Percentiles rank a stretch among this genome's conserved stretches.
Conservation (phyloP, 2,329 filamentous ascomycete species). For the Exophiala dermatitidis region DNA sequence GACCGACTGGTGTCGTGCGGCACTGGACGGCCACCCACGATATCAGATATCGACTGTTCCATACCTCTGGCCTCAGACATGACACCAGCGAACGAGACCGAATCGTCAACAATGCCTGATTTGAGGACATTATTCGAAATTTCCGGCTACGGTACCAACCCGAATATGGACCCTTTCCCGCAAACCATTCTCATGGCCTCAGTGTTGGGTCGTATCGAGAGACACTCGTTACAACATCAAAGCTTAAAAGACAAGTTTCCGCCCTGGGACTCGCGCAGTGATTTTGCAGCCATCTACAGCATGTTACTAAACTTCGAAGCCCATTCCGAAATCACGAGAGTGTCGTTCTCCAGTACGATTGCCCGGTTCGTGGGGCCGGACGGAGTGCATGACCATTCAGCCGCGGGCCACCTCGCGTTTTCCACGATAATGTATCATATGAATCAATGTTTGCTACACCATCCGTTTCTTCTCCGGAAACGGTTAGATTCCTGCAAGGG, state of each 20-base stretch:
- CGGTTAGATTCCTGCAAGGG: conserved; percentile 27
- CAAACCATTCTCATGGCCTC: conserved; percentile 32
- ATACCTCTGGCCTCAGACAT: conserved; percentile 29
- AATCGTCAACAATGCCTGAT: conserved; percentile 23
- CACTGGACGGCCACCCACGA: conserved; percentile 13
- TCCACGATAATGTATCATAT: conserved; percentile 33
- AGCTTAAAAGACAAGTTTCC: conserved; percentile 25
- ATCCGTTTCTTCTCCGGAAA: conserved; percentile 32
- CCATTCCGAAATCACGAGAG: conserved; percentile 27
- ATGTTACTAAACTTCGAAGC: conserved; percentile 31
- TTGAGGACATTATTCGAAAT: conserved; percentile 20
- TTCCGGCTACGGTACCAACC: neutral
- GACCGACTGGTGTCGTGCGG: conserved; percentile 31
- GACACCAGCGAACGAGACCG: neutral
- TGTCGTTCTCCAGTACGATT: conserved; percentile 23
- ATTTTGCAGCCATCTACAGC: conserved; percentile 32
- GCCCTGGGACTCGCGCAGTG: conserved; percentile 35
- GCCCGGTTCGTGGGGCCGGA: conserved; percentile 8
- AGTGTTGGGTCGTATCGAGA: conserved; percentile 31
- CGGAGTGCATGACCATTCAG: conserved; percentile 22
- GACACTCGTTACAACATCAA: conserved; percentile 29
- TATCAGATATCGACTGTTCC: conserved; percentile 27
- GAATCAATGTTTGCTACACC: conserved; percentile 34
- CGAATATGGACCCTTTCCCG: conserved; percentile 27
- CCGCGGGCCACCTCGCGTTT: conserved; percentile 30